These are phyloP conservation scores for Teratosphaeria epicoccoides DNA, from an alignment of 2,329 filamentous ascomycete species.

Conservation along the genomic window DNA sequence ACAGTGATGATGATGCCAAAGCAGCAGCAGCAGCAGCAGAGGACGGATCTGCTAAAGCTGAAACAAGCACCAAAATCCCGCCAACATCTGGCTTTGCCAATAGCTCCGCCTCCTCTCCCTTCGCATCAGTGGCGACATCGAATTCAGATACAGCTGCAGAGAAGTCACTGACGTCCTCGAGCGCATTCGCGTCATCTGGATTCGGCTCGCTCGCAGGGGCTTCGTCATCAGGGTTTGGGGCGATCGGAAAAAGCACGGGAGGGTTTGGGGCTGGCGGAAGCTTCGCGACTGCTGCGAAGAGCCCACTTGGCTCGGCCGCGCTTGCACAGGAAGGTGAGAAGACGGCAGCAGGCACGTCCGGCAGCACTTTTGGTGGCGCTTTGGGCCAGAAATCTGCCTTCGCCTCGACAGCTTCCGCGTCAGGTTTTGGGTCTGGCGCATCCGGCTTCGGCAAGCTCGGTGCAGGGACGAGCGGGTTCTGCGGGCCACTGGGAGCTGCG, in stretches of 20 bases:
- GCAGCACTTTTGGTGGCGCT: constrained; percentile 29
- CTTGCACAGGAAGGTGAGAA: constrained; percentile 16
- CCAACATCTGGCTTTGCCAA: constrained; percentile 35
- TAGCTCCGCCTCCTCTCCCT: constrained; percentile 37
- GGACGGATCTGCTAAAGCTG: constrained; percentile 15
- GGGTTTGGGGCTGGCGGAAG: constrained; percentile 23
- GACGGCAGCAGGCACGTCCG: constrained; percentile 1
- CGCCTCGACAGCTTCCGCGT: constrained; percentile 12
- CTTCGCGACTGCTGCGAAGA: constrained; percentile 23
- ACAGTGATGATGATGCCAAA: constrained; percentile 2
- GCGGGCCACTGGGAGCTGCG: constrained; percentile 14
- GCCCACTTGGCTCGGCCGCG: constrained; percentile 25
- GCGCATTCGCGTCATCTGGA: constrained; percentile 42
- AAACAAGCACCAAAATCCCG: constrained; percentile 11
- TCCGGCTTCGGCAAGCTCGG: constrained; percentile 25
- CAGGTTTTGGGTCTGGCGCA: constrained; percentile 23
- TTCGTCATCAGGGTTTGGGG: constrained; percentile 27
- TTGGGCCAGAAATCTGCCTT: constrained; percentile 26
- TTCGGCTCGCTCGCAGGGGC: constrained; percentile 35
- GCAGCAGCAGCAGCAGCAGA: constrained; percentile 6
- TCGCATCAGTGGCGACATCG: constrained; percentile 33
- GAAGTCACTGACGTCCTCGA: constrained; percentile 30
- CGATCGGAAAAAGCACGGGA: constrained; percentile 21
- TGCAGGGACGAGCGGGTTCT: constrained; percentile 1
- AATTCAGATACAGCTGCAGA: constrained; percentile 22